Percentiles rank a stretch among this genome's conserved stretches.
These are phyloP conservation scores for Diplotaxis tenuifolia DNA, from an alignment of 345 rosid genomes.

Conservation along the genomic window DNA sequence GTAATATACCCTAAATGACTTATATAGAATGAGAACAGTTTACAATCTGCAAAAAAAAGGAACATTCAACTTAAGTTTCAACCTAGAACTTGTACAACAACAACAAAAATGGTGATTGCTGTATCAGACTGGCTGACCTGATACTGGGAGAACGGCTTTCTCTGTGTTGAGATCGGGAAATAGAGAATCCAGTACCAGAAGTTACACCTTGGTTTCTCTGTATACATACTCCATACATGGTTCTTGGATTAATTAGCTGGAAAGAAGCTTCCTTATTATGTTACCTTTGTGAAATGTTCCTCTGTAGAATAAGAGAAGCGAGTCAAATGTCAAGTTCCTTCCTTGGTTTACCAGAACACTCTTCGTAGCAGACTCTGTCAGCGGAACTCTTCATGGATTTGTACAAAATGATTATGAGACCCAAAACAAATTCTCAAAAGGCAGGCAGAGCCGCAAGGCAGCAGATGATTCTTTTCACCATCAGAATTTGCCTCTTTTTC, in stretches of 20 bases:
- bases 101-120: not conserved
- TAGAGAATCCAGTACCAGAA: slow-evolving; percentile 7
- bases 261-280: not conserved
- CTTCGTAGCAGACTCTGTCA: slow-evolving; percentile 19
- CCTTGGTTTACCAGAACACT: slow-evolving; percentile 21
- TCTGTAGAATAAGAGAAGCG: slow-evolving; percentile 1
- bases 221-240: slow-evolving; percentile 17
- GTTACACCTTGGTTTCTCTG: slow-evolving; percentile 30
- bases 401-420: slow-evolving; percentile 19
- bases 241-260: slow-evolving; percentile 24
- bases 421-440: not conserved
- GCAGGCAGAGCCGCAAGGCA: slow-evolving; percentile 17
- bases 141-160: not conserved
- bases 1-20: not conserved
- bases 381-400: slow-evolving; percentile 13
- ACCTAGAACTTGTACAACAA: not conserved
- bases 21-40: not conserved
- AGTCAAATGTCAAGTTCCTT: slow-evolving; percentile 16
- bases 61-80: not conserved
- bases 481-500: slow-evolving; percentile 24
- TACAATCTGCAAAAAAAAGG: not conserved
- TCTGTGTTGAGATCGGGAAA: not conserved
- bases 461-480: not conserved
- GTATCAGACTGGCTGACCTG: not conserved
- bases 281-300: not conserved